Conservation (phyloP, 2,329 filamentous ascomycete species). For the Albifimbria verrucaria region DNA sequence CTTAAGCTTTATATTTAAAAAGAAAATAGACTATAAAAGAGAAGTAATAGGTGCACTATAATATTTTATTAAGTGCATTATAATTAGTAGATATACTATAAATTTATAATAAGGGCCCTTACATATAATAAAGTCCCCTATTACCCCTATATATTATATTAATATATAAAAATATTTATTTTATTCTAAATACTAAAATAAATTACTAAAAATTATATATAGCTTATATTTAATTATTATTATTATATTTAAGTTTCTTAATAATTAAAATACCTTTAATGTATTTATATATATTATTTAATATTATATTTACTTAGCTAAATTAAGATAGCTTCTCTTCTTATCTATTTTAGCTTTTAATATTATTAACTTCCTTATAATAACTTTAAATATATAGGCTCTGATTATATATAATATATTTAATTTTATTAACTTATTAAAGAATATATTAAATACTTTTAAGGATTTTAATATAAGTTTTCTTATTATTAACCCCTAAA, state of each 20-base stretch:
- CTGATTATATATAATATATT: not conserved
- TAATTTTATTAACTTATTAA: not conserved
- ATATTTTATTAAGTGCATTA: not conserved
- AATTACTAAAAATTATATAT: not conserved
- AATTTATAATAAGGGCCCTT: not conserved
- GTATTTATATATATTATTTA: not conserved
- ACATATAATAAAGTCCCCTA: not conserved
- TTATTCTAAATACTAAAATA: not conserved
- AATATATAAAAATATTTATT: not conserved
- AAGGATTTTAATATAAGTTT: not conserved
- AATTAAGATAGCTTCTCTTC: too few species aligned
- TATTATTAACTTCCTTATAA: too few species aligned
- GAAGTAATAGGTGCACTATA: not conserved
- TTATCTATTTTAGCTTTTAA: too few species aligned
- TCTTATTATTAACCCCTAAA: not conserved
- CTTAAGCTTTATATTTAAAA: slow-evolving; percentile 1
- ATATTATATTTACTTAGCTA: not conserved
- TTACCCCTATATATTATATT: not conserved
- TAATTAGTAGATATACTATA: not conserved
- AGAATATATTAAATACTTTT: not conserved
- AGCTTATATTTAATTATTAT: not conserved
- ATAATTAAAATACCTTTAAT: not conserved
- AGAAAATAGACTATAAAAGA: not conserved
- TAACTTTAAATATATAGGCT: too few species aligned
- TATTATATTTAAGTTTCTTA: not conserved